phyloP scores from a whole-genome alignment of 768 basidiomycete species.

The Trametes gibbosa region DNA sequence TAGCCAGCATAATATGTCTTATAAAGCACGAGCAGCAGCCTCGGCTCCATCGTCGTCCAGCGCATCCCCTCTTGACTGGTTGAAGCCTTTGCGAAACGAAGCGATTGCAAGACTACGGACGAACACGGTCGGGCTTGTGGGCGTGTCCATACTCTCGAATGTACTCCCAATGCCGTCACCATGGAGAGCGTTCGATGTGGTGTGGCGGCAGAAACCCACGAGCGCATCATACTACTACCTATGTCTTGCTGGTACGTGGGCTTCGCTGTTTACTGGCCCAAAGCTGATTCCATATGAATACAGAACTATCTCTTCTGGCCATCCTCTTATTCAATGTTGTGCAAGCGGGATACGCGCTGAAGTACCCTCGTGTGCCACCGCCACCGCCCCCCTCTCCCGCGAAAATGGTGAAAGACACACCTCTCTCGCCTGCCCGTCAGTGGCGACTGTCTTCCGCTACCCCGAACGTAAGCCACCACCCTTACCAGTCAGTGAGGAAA shows the following conservation, averaged over 20 bases:
- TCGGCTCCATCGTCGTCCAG: background rate
- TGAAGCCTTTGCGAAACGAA: conserved; percentile 38
- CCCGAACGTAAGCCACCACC: conserved; percentile 19
- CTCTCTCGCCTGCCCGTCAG: conserved; percentile 19
- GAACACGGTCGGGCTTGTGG: conserved; percentile 34
- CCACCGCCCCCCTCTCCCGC: conserved; percentile 28
- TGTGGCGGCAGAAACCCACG: conserved; percentile 20
- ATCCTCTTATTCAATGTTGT: conserved; percentile 35
- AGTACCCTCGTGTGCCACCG: conserved; percentile 33
- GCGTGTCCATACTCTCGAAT: conserved; percentile 34
- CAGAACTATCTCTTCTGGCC: conserved; percentile 32
- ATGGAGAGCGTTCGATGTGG: conserved; percentile 34
- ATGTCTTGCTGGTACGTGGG: conserved; percentile 32
- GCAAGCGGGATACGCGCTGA: conserved; percentile 36
- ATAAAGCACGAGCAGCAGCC: background rate
- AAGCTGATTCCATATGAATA: background rate
- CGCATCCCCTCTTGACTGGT: conserved; percentile 22
- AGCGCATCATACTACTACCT: conserved; percentile 19
- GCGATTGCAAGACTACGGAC: conserved; percentile 40
- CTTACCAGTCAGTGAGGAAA: conserved; percentile 7
- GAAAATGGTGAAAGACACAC: conserved; percentile 8
- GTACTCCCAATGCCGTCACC: conserved; percentile 38
- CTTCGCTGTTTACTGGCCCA: background rate
- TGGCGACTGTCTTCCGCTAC: conserved; percentile 20
- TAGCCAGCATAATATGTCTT: background rate